Evolutionary conservation across 768 basidiomycete genomes (phyloP), one percentile per base, ranked within the genome.

Genomic region (Termitomyces sp.): DNA sequence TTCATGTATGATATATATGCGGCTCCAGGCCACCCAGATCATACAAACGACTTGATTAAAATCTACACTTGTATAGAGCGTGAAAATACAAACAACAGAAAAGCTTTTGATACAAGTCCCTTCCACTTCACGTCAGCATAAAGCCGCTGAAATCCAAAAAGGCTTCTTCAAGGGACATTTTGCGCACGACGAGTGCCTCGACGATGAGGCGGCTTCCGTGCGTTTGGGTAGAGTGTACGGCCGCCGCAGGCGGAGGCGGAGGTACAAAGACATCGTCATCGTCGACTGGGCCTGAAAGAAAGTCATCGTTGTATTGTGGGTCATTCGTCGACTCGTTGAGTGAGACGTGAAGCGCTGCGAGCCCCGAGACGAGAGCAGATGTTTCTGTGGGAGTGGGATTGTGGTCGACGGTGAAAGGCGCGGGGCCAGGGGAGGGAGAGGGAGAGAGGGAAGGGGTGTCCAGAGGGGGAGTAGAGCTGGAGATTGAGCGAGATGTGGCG

Each of bases 141-240:
- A 88, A 87, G 3, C 81, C 83, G 9, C 78, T 81, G 65, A 92
- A 90, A 64, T 91, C 88, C 53, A 91, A 65, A 66, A 84, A 92
- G 17, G 75, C 86, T 65, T 92, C 90, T 54, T 88, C 87, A 2
- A 85, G 62, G 17, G 85, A 83, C 71, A 91, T 73, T 67, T 92
- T 89, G 45, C 88, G 78, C 19, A 91, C 83, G 2, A 93, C 84
- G 30, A 93, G 75, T 2, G 82, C 90, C 66, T 93, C 90, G 10
- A 91, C 88, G 45, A 92, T 91, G 4, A 86, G 71, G n/a, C 87
- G 73, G 32, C 80, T 77, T 1, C 37, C 44, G 21, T 77, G 75
- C 35, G 43, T 49, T 3, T 51, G 69, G 1, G 60, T 65, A 9
- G 24, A 45, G 61, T 67, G 19, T 61, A 63, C 1, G 61, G 61